These are phyloP conservation scores for Tolypocladium paradoxum DNA, from an alignment of 2,329 filamentous ascomycete species.

Conservation along the genomic window DNA sequence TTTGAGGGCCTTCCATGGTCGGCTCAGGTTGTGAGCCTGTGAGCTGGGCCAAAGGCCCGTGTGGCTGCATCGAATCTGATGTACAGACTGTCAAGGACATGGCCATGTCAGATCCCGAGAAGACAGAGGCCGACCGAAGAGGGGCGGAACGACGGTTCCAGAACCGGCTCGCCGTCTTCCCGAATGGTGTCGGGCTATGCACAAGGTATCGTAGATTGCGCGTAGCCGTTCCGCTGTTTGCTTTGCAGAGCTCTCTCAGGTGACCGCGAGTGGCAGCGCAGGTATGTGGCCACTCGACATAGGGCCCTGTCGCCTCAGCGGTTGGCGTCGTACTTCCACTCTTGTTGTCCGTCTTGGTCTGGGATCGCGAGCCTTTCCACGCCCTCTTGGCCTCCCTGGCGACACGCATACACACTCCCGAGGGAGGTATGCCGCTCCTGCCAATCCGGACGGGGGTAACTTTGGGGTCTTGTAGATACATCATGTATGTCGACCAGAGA, in stretches of 20 bases:
- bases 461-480: conserved; percentile 56
- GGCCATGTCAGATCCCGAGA: conserved; percentile 51
- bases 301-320: conserved; percentile 33
- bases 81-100: conserved; percentile 53
- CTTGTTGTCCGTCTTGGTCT: conserved; percentile 22
- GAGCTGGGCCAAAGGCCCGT: conserved; percentile 50
- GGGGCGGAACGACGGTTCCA: conserved; percentile 39
- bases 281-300: conserved; percentile 53
- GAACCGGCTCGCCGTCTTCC: conserved; percentile 36
- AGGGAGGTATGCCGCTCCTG: conserved; percentile 52
- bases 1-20: conserved; percentile 4
- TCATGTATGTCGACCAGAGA: conserved; percentile 53
- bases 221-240: conserved; percentile 35
- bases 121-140: conserved; percentile 34
- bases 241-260: conserved; percentile 51
- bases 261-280: conserved; percentile 51
- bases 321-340: conserved; percentile 48
- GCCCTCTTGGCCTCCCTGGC: conserved; percentile 55
- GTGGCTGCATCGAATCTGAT: conserved; percentile 52
- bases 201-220: conserved; percentile 36
- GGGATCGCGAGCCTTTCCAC: conserved; percentile 50
- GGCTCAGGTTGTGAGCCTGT: conserved; percentile 28
- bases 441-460: conserved; percentile 56
- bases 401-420: conserved; percentile 54
- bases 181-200: conserved; percentile 45